phyloP scores from a whole-genome alignment of 1,284 basidiomycete genomes.

The Cystobasidiaceae sp. region DNA sequence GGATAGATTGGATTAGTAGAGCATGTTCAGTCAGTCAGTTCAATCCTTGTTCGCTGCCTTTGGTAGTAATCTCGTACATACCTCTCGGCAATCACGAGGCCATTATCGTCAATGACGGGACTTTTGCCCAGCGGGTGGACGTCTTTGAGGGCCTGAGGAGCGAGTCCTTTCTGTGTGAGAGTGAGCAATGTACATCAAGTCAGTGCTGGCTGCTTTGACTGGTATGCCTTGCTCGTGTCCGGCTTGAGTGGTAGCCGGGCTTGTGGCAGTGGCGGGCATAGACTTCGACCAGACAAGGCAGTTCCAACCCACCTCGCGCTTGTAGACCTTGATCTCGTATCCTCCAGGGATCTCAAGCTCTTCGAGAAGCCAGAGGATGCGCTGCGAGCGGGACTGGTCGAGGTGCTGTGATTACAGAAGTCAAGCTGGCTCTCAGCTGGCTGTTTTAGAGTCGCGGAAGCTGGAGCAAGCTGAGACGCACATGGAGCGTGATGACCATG shows the following conservation, averaged over 20 bases:
- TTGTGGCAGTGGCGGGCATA: background rate
- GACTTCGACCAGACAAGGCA: background rate
- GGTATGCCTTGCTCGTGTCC: background rate
- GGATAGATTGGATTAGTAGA: too few relatives aligned
- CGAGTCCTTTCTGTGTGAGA: constrained; percentile 29
- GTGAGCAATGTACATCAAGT: background rate
- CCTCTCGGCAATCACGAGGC: constrained; percentile 22
- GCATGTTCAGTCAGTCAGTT: too few relatives aligned
- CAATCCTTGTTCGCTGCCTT: background rate
- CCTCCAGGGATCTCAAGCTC: constrained; percentile 34
- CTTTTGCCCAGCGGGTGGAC: constrained; percentile 34
- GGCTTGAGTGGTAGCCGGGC: background rate
- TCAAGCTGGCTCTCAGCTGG: background rate
- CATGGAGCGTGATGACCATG: constrained; percentile 17
- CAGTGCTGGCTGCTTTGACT: background rate
- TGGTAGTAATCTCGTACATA: background rate
- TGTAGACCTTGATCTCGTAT: constrained; percentile 38
- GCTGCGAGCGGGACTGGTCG: constrained; percentile 39
- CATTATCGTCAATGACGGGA: constrained; percentile 24
- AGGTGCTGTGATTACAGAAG: constrained; percentile 16
- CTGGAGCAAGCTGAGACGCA: background rate
- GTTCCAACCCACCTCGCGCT: constrained; percentile 25
- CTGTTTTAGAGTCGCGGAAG: background rate
- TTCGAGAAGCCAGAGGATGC: constrained; percentile 40
- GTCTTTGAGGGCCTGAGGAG: constrained; percentile 31